A percentile compares a stretch with the other conserved stretches of the same genome.
Evolutionary conservation across 331 rosid species (phyloP).

Genomic region (Quercus phellos): DNA sequence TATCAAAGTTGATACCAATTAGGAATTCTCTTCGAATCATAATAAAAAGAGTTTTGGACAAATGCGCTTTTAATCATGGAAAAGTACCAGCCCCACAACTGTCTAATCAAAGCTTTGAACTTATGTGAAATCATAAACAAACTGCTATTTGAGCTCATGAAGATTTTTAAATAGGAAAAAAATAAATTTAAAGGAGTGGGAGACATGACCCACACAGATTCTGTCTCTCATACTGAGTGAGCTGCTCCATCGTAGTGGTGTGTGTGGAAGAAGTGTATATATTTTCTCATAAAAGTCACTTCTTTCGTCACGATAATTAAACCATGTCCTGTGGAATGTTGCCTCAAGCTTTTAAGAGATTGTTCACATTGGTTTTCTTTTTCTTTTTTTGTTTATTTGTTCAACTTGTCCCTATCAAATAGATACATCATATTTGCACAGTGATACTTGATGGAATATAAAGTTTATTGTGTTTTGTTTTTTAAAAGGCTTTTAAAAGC

Average conservation of each 20-base stretch:
- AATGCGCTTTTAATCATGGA: slow-evolving; percentile 46
- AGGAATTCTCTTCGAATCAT: slow-evolving; percentile 27
- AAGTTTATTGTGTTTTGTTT: slow-evolving; percentile 27
- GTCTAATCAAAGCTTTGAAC: slow-evolving; percentile 54
- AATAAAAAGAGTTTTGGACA: slow-evolving; percentile 27
- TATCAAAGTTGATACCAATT: not conserved
- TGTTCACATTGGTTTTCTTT: not conserved
- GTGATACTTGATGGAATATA: slow-evolving; percentile 45
- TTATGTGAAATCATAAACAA: not conserved
- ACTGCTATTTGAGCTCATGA: slow-evolving; percentile 18
- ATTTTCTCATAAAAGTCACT: slow-evolving; percentile 21
- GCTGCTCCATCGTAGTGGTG: slow-evolving; percentile 24
- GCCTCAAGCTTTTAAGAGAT: slow-evolving; percentile 12
- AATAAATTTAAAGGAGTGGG: slow-evolving; percentile 30
- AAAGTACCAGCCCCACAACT: slow-evolving; percentile 39
- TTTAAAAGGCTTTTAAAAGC: slow-evolving; percentile 43
- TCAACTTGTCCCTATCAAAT: slow-evolving; percentile 33
- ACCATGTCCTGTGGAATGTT: slow-evolving; percentile 12
- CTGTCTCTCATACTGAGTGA: slow-evolving; percentile 22
- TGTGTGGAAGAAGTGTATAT: slow-evolving; percentile 30
- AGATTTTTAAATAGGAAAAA: not conserved
- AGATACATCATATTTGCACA: slow-evolving; percentile 31
- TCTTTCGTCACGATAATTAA: slow-evolving; percentile 21
- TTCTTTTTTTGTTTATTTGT: not conserved
- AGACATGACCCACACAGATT: slow-evolving; percentile 40